These are phyloP conservation scores for Berkeleyomyces rouxiae DNA, from an alignment of 2,329 filamentous ascomycete genomes.

Conservation along the genomic window DNA sequence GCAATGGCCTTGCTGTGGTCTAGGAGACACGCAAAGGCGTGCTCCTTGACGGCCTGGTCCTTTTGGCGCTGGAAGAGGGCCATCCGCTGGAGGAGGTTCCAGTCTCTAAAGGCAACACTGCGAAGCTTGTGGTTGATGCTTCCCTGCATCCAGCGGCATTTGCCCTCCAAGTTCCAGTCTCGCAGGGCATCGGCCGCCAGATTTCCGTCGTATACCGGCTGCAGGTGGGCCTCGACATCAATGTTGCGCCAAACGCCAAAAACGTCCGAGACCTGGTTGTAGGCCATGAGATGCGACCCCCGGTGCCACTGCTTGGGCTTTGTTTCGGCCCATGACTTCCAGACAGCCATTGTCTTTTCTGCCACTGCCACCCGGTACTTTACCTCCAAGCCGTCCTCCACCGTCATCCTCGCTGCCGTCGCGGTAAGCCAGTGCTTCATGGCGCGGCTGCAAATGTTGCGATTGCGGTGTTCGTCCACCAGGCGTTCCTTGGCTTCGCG, in stretches of 20 bases:
- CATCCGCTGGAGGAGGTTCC: constrained; percentile 13
- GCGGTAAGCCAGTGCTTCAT: constrained; percentile 14
- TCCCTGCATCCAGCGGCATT: constrained; percentile 6
- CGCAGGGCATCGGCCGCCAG: constrained; percentile 4
- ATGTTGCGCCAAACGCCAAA: constrained; percentile 1
- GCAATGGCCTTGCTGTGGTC: background rate
- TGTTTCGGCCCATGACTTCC: constrained; percentile 4
- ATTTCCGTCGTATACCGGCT: constrained; percentile 3
- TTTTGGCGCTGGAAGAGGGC: constrained; percentile 4
- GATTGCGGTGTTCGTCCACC: constrained; percentile 9
- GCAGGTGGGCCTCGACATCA: background rate
- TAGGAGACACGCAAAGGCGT: constrained; percentile 1
- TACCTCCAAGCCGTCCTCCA: constrained; percentile 2
- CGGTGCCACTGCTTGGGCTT: background rate
- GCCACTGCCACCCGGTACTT: background rate
- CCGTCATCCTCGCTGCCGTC: background rate
- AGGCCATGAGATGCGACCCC: constrained; percentile 2
- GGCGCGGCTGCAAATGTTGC: constrained; percentile 2
- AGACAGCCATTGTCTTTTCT: background rate
- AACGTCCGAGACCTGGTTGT: background rate
- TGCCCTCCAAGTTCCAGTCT: constrained; percentile 13
- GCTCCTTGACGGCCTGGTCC: background rate
- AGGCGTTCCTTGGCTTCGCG: constrained; percentile 6
- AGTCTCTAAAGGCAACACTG: constrained; percentile 11
- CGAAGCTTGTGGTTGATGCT: constrained; percentile 4